These are phyloP conservation scores for Penicillium sp. DNA, from an alignment of 2,329 filamentous ascomycete species.

Conservation along the genomic window DNA sequence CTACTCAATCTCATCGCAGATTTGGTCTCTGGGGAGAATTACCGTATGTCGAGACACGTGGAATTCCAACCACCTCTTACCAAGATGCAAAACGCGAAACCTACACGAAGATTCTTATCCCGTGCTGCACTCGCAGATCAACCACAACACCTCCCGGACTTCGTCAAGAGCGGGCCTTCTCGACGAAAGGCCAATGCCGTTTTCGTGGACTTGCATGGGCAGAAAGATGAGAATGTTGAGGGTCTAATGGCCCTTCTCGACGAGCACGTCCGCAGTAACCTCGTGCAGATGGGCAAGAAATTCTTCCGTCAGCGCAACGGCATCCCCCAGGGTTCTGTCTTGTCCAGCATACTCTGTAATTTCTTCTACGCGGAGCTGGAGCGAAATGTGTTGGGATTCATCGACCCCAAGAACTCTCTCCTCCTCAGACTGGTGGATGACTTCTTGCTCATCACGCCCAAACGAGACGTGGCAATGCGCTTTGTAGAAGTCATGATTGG, in stretches of 20 bases:
- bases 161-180: constrained; percentile 37
- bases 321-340: constrained; percentile 88
- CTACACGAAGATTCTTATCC: constrained; percentile 53
- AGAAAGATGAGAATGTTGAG: constrained; percentile 57
- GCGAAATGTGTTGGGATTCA: constrained; percentile 65
- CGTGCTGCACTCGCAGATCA: constrained; percentile 51
- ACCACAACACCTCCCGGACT: constrained; percentile 47
- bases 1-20: constrained; percentile 67
- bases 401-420: constrained; percentile 61
- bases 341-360: constrained; percentile 87
- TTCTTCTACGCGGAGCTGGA: constrained; percentile 95
- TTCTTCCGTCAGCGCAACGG: constrained; percentile 85
- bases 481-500: constrained; percentile 81
- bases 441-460: constrained; percentile 82
- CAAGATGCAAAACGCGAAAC: constrained; percentile 22
- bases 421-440: constrained; percentile 87
- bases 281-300: constrained; percentile 85
- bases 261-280: constrained; percentile 80
- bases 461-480: constrained; percentile 63
- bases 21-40: constrained; percentile 60
- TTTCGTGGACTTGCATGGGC: constrained; percentile 70
- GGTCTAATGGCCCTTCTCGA: constrained; percentile 69
- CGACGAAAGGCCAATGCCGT: constrained; percentile 65
- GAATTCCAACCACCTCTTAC: constrained; percentile 61
- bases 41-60: constrained; percentile 72